Evolutionary conservation across 208 protist genomes (phyloP).

Genomic region (Naegleria gruberi): DNA sequence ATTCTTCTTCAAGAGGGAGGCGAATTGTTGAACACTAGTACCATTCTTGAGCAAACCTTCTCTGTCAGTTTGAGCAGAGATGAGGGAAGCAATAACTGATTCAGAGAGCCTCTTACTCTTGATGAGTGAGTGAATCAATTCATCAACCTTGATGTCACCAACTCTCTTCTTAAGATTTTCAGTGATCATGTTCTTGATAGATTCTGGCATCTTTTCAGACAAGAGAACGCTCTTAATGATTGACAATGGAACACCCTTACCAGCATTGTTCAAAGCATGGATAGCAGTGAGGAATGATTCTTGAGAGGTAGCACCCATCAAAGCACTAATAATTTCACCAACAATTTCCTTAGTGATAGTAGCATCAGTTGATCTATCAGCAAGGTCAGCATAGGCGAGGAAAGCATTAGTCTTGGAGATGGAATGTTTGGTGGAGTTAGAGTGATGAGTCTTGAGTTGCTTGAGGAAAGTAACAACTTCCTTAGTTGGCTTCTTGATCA

Average conservation of each 20-base stretch:
- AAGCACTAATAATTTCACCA: background rate
- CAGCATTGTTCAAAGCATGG: conserved; percentile 1
- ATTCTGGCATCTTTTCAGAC: background rate
- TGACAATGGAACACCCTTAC: background rate
- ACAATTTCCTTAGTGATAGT: background rate
- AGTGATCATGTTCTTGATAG: background rate
- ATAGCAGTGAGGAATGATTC: background rate
- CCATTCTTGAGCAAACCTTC: background rate
- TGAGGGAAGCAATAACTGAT: background rate
- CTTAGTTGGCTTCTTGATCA: background rate
- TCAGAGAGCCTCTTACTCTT: background rate
- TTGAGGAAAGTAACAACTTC: background rate
- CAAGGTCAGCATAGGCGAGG: background rate
- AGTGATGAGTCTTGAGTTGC: background rate
- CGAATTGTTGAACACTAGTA: background rate
- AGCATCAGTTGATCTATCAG: background rate
- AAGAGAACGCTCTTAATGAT: background rate
- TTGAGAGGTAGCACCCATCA: background rate
- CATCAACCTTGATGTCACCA: background rate
- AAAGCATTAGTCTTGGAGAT: background rate
- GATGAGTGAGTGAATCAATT: background rate
- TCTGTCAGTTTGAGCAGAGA: background rate
- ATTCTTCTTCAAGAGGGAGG: background rate
- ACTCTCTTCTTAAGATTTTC: background rate
- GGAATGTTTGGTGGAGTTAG: too few species aligned